phyloP scores from a whole-genome alignment of 371 early-diverging fungal species.

The Mortierella sp. region DNA sequence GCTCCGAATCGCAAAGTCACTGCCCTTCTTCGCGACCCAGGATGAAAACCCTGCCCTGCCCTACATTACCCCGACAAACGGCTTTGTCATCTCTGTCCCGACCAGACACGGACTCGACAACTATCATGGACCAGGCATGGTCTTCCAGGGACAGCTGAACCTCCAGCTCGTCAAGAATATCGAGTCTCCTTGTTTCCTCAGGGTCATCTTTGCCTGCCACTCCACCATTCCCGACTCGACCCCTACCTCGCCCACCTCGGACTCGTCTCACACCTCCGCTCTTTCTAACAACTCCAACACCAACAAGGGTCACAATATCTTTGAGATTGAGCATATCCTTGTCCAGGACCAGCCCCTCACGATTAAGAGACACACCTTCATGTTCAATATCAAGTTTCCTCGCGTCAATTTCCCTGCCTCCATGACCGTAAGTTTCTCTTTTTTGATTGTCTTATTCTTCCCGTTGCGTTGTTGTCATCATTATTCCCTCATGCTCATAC shows the following conservation, averaged over 20 bases:
- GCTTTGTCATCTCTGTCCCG: slow-evolving; percentile 45
- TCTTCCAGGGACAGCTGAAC: slow-evolving; percentile 53
- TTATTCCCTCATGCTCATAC: slow-evolving; percentile 10
- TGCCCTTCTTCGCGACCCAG: slow-evolving; percentile 32
- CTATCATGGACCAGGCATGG: slow-evolving; percentile 54
- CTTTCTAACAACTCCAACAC: not conserved
- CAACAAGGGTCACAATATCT: slow-evolving; percentile 19
- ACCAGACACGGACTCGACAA: slow-evolving; percentile 42
- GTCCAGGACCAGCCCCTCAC: slow-evolving; percentile 36
- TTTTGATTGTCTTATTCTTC: not conserved
- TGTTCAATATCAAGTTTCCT: slow-evolving; percentile 55
- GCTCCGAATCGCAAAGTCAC: slow-evolving; percentile 46
- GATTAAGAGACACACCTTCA: slow-evolving; percentile 44
- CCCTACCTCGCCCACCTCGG: slow-evolving; percentile 3
- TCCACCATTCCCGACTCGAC: slow-evolving; percentile 26
- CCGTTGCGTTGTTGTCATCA: not conserved
- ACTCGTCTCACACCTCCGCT: not conserved
- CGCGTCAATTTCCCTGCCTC: slow-evolving; percentile 49
- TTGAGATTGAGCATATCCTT: slow-evolving; percentile 42
- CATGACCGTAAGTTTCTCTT: slow-evolving; percentile 27
- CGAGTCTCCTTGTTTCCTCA: slow-evolving; percentile 32
- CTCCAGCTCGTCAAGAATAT: slow-evolving; percentile 46
- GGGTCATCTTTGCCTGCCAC: slow-evolving; percentile 39
- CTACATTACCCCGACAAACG: slow-evolving; percentile 40
- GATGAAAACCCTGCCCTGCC: slow-evolving; percentile 39